Base-by-base conservation (phyloP, 495 filamentous ascomycete species). In the Lepraria neglecta region DNA sequence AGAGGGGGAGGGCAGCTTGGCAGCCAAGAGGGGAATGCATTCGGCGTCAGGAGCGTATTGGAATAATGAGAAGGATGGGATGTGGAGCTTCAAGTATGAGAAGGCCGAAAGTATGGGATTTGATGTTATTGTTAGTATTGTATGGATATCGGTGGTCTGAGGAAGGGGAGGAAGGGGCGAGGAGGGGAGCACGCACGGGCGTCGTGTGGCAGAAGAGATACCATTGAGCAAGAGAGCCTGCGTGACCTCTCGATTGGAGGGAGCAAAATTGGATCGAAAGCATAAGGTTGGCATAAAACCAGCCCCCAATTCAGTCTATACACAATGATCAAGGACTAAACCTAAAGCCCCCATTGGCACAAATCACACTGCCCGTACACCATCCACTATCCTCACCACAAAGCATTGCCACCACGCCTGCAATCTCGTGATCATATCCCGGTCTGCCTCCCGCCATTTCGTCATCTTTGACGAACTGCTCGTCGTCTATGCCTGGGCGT, bases 41-140 rank as follows among this genome's bases (percentile, higher is more conserved):
- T 89, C 85, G 63, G 94, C 94, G 17, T 89, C 87, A 1, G 94
- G 90, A 45, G 95, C 91, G 3, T 98, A 88, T 78, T 98, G 94
- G 94, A 92, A 97, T 71, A 90, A 94, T 68, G 92, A 95, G 78
- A 90, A 85, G 60, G 94, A 98, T 69, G 94, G 94, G 56, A 96
- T 95, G 88, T 98, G 90, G 90, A 96, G 85, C 70, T 95, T 85
- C 78, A 97, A 98, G 78, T 96, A 89, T 71, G 88, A 92, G 67
- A 89, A 83, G 58, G 87, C 84, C 24, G 89, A 91, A 74, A 82
- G 76, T 70, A 87, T 84, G 78, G 94, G 92, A 10, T 79, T 98
- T 74, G 94, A 97, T 72, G 86, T 96, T 56, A 90, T 98, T 59
- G 80, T 98, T 56, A 91, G 85, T 71, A 79, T 98, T 61, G 89